Base-by-base conservation (phyloP, 345 rosid genomes). In the Boechera stricta region DNA sequence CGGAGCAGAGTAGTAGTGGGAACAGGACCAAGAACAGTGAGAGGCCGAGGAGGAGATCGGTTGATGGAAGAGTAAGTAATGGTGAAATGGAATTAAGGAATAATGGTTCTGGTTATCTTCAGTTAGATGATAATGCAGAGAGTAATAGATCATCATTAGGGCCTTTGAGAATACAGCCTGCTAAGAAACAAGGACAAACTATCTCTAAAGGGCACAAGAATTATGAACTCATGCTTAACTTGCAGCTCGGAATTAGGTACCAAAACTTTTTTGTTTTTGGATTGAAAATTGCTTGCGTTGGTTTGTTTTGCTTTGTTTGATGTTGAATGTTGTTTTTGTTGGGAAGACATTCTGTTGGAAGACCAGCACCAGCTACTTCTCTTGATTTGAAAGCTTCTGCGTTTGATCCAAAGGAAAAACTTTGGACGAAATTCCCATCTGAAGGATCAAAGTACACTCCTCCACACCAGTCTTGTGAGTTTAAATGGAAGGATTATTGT, bases 401-500 rank as follows among this genome's bases (percentile, higher is more conserved):
- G 60, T 95, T 95, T 38, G 97, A 95, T 81, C 99, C 99, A 5
- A 91, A 65, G 81, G 98, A 95, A 65, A 92, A 95, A 82, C 87
- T 95, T 32, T 96, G 99, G 99, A 96, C 99, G 5, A 91, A 84
- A 56, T 96, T 96, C 77, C 99, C 98, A 6, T 79, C 98, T 3
- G 97, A 86, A 81, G 99, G 99, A 58, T 88, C 98, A 39, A 95
- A 95, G 69, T 81, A 92, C 74, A 95, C 99, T 67, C 98, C 99
- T 39, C 98, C 98, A 53, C 99, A 95, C 80, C 92, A 84, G 80
- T 95, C 97, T 42, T 78, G 82, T 42, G 99, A 95, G 69, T 95
- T 95, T 78, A 92, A 73, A 79, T 95, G 99, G 99, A 95, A 95
- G 80, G 99, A 95, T 63, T 95, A 95, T 74, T 92, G 99, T 59